Percentiles rank a stretch among this genome's conserved stretches.
These are phyloP conservation scores for Globisporangium canariense DNA, from an alignment of 352 stramenopile genomes.

Conservation along the genomic window DNA sequence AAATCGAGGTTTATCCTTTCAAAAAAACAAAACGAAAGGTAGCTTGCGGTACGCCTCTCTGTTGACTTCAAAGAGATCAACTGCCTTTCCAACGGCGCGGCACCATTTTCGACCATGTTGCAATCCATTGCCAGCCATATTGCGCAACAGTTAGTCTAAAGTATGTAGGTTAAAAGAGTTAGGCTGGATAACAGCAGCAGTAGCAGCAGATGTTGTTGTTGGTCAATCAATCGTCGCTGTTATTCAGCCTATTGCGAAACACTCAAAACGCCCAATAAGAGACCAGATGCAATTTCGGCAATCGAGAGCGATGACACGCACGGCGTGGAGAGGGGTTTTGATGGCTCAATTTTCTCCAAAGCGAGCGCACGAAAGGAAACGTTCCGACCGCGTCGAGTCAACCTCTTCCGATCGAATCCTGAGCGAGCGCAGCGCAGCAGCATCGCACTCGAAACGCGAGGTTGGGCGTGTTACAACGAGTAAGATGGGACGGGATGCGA, in stretches of 20 bases:
- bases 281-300: conserved; percentile 4
- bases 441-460: neutral
- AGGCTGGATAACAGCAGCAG: too few relatives aligned
- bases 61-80: conserved; percentile 9
- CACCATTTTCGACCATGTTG: too few relatives aligned
- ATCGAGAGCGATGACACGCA: conserved; percentile 8
- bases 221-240: neutral
- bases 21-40: neutral
- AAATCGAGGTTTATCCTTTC: neutral
- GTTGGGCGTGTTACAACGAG: too few relatives aligned
- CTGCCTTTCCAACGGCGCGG: too few relatives aligned
- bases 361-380: neutral
- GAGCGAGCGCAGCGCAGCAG: too few relatives aligned
- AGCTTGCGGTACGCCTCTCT: neutral
- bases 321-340: conserved; percentile 10
- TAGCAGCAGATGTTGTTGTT: neutral
- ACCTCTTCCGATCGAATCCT: neutral
- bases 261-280: neutral
- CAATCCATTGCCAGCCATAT: neutral
- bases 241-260: conserved; percentile 10
- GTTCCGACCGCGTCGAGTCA: neutral
- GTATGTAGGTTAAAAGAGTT: too few relatives aligned
- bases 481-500: too few relatives aligned
- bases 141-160: conserved; percentile 5
- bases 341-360: neutral